phyloP scores from a whole-genome alignment of 176 grass and related monocot species.

The Oryza coarctata region DNA sequence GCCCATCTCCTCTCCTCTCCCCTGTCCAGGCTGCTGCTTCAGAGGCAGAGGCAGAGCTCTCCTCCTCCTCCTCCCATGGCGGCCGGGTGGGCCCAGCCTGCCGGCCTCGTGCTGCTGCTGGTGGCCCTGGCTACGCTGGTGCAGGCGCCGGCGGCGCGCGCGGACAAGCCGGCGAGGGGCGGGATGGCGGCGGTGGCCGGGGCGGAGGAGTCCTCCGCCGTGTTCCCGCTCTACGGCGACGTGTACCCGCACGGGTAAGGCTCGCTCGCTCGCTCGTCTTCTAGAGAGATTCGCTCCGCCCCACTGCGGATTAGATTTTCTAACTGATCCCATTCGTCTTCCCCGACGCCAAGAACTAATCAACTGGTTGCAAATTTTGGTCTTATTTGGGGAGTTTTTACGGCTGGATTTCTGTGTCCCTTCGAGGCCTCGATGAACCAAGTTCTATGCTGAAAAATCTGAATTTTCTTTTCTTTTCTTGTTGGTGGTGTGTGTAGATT shows the following conservation, averaged over 20 bases:
- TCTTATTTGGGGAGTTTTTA: background rate
- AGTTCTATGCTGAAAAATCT: background rate
- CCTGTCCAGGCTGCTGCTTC: background rate
- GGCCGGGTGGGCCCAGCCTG: conserved; percentile 28
- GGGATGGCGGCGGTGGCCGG: background rate
- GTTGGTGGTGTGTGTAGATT: conserved; percentile 36
- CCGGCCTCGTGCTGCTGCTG: conserved; percentile 13
- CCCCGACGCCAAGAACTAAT: conserved; percentile 5
- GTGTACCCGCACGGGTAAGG: conserved; percentile 81
- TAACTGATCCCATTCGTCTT: background rate
- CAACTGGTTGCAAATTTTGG: conserved; percentile 32
- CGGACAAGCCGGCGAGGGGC: conserved; percentile 38
- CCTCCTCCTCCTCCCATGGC: conserved; percentile 14
- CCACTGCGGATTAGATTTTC: background rate
- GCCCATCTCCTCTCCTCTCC: too few species aligned
- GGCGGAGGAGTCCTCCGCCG: conserved; percentile 45
- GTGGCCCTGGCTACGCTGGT: background rate
- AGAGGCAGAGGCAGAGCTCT: background rate
- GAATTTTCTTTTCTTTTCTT: background rate
- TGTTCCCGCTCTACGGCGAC: conserved; percentile 85
- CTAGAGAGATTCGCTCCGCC: background rate
- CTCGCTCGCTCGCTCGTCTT: background rate
- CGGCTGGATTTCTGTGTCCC: background rate
- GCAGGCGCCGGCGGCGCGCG: conserved; percentile 1
- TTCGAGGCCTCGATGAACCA: background rate